Conservation (phyloP, 306 rosid genomes). For the Abrus pulchellus region DNA sequence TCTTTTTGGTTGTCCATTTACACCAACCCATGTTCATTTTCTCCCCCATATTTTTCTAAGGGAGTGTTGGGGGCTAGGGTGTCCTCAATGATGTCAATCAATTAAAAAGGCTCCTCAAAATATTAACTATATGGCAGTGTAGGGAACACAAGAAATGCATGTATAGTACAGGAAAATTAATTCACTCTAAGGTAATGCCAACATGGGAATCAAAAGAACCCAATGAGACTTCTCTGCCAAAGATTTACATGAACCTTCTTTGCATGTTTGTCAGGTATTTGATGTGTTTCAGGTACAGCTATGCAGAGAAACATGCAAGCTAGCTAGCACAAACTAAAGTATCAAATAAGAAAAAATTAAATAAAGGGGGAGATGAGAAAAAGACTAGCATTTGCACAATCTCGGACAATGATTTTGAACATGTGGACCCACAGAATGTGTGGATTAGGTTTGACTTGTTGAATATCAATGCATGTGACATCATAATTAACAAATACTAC, state of each 20-base stretch:
- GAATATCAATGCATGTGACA: slow-evolving; percentile 50
- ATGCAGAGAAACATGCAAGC: slow-evolving; percentile 35
- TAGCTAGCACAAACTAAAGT: slow-evolving; percentile 48
- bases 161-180: slow-evolving; percentile 19
- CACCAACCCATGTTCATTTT: slow-evolving; percentile 32
- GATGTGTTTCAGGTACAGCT: slow-evolving; percentile 43
- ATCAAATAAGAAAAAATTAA: neutral
- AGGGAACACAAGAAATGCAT: slow-evolving; percentile 36
- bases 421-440: slow-evolving; percentile 52
- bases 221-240: slow-evolving; percentile 48
- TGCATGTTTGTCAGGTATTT: slow-evolving; percentile 46
- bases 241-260: slow-evolving; percentile 52
- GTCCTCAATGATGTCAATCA: slow-evolving; percentile 52
- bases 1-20: slow-evolving; percentile 29
- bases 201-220: slow-evolving; percentile 47
- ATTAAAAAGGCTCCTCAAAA: slow-evolving; percentile 41
- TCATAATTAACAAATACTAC: slow-evolving; percentile 62
- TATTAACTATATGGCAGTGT: slow-evolving; percentile 28
- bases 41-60: neutral
- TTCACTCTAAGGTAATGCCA: slow-evolving; percentile 33
- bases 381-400: slow-evolving; percentile 53
- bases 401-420: slow-evolving; percentile 48
- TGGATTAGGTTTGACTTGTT: slow-evolving; percentile 58
- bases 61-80: slow-evolving; percentile 48
- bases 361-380: slow-evolving; percentile 38